Evolutionary conservation across 2,329 filamentous ascomycete species (phyloP).

Genomic region (Pestalotiopsis fici): DNA sequence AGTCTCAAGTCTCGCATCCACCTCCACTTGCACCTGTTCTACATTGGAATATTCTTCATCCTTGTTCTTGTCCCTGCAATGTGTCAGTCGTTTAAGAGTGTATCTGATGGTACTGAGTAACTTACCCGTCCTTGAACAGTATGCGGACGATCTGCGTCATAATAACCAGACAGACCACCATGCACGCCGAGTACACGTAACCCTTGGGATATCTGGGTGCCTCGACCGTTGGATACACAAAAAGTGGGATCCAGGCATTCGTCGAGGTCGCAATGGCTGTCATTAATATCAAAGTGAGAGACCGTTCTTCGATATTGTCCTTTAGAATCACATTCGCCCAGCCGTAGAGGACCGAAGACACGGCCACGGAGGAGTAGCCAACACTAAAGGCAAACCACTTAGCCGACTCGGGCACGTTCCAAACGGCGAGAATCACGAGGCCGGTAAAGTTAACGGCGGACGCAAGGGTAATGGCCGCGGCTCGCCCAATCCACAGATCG

Average conservation of each 20-base stretch:
- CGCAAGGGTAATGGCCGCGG: conserved; percentile 55
- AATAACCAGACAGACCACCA: conserved; percentile 3
- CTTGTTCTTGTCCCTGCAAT: neutral
- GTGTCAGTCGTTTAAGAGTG: neutral
- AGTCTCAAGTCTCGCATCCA: neutral
- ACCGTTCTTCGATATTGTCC: conserved; percentile 45
- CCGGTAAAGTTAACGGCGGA: conserved; percentile 53
- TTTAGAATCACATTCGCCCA: conserved; percentile 55
- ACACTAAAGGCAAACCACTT: conserved; percentile 55
- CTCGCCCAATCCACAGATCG: conserved; percentile 52
- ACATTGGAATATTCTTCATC: neutral
- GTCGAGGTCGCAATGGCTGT: conserved; percentile 55
- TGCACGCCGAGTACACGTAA: conserved; percentile 18
- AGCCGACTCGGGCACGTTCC: conserved; percentile 55
- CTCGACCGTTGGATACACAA: conserved; percentile 50
- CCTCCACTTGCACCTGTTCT: neutral
- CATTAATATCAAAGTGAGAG: conserved; percentile 51
- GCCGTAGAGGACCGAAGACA: conserved; percentile 57
- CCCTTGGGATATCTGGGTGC: conserved; percentile 43
- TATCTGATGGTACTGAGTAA: neutral
- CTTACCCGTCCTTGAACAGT: conserved; percentile 2
- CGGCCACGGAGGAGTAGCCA: conserved; percentile 48
- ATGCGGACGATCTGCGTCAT: conserved; percentile 8
- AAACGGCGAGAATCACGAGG: conserved; percentile 53
- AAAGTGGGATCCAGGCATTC: conserved; percentile 55